phyloP scores from a whole-genome alignment of 305 asterid genomes.

The Solanum hybrid region DNA sequence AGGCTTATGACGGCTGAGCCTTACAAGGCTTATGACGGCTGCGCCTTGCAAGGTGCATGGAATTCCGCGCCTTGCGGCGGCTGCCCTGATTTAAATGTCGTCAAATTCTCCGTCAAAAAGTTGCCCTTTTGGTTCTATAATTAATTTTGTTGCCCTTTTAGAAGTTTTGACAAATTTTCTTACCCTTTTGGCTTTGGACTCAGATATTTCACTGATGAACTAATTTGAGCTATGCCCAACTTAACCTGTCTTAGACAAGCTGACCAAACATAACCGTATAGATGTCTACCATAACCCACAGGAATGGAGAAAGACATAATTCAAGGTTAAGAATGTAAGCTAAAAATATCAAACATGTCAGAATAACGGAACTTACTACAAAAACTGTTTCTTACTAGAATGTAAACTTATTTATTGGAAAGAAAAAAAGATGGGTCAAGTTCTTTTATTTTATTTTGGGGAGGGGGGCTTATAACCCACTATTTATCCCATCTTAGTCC shows the following conservation, averaged over 20 bases:
- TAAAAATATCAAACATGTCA: background rate
- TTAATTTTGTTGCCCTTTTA: background rate
- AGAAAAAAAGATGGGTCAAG: background rate
- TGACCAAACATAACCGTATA: background rate
- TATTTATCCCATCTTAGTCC: background rate
- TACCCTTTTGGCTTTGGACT: background rate
- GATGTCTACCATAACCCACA: background rate
- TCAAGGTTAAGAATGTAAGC: background rate
- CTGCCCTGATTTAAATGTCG: background rate
- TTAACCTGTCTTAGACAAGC: background rate
- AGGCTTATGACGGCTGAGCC: too few species aligned
- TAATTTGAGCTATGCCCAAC: background rate
- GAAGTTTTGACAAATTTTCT: background rate
- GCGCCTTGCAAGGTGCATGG: too few species aligned
- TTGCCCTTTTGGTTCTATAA: background rate
- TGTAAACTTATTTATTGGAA: background rate
- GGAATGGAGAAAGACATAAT: background rate
- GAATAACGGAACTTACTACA: background rate
- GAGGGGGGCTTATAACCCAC: background rate
- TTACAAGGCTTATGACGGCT: too few species aligned
- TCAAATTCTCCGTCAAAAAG: background rate
- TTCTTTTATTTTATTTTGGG: background rate
- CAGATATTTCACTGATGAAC: background rate
- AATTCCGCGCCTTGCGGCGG: background rate
- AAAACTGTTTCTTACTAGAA: background rate